A percentile compares a stretch with the other conserved stretches of the same genome.
phyloP scores from a whole-genome alignment of 2,329 filamentous ascomycete genomes.

The Trichoderma sp. region DNA sequence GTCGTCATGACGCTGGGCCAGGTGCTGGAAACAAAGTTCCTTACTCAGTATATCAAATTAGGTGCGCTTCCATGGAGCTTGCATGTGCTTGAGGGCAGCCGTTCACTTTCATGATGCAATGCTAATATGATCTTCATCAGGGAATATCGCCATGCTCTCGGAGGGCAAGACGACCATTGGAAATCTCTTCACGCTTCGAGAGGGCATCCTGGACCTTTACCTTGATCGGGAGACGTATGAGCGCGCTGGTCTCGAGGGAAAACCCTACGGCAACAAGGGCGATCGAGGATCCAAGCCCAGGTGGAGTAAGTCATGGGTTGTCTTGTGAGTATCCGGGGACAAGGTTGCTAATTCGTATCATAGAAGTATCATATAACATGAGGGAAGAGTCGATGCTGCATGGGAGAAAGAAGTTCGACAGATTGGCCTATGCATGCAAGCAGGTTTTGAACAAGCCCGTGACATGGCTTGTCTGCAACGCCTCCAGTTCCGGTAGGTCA shows the following conservation, averaged over 20 bases:
- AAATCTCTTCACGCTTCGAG: constrained; percentile 69
- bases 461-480: constrained; percentile 78
- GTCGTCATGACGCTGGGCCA: constrained; percentile 74
- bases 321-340: background rate
- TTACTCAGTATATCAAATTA: constrained; percentile 80
- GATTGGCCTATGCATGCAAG: constrained; percentile 75
- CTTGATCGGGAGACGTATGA: constrained; percentile 83
- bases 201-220: constrained; percentile 74
- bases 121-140: constrained; percentile 46
- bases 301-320: constrained; percentile 62
- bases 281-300: constrained; percentile 64
- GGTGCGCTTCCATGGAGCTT: constrained; percentile 49
- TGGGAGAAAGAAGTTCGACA: constrained; percentile 81
- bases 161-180: constrained; percentile 71
- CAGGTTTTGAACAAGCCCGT: constrained; percentile 70
- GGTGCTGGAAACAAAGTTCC: constrained; percentile 73
- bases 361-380: constrained; percentile 78
- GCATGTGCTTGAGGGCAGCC: background rate
- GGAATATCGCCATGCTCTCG: constrained; percentile 81
- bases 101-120: background rate
- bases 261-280: constrained; percentile 62
- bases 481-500: constrained; percentile 43
- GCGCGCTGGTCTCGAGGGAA: constrained; percentile 76
- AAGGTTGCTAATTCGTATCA: background rate
- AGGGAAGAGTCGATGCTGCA: constrained; percentile 73